Conservation (phyloP, 179 eudicot genomes). For the Pouteria campechiana region DNA sequence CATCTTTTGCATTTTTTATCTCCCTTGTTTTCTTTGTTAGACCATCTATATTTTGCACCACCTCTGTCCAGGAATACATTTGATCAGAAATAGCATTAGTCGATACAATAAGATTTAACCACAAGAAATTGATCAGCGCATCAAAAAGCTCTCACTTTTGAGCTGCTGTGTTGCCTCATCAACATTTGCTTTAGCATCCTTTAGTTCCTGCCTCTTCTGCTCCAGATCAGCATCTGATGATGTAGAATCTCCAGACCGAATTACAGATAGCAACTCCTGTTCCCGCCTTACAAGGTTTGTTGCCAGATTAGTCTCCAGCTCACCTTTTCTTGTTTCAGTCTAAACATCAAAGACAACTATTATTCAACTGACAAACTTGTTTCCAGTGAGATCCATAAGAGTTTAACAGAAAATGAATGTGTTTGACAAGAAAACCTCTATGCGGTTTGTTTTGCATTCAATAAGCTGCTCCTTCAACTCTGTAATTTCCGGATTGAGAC, state of each 20-base stretch:
- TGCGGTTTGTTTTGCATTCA: conserved; percentile 61
- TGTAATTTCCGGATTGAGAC: conserved; percentile 89
- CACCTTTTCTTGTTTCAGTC: conserved; percentile 83
- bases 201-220: conserved; percentile 57
- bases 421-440: conserved; percentile 51
- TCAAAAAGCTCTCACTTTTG: conserved; percentile 34
- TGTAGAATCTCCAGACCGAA: conserved; percentile 50
- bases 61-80: conserved; percentile 27
- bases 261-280: conserved; percentile 77
- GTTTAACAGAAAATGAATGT: neutral
- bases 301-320: conserved; percentile 91
- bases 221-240: conserved; percentile 47
- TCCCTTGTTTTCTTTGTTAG: conserved; percentile 46
- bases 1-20: conserved; percentile 55
- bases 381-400: neutral
- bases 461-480: conserved; percentile 76
- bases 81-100: neutral
- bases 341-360: conserved; percentile 9
- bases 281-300: conserved; percentile 75
- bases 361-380: conserved; percentile 1
- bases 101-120: neutral
- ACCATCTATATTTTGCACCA: conserved; percentile 42
- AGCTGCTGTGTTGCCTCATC: conserved; percentile 56
- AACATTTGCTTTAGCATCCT: conserved; percentile 51
- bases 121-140: neutral